A percentile compares a stretch with the other conserved stretches of the same genome.
Conservation (phyloP, 2,329 filamentous ascomycete species). For the Phialophora chinensis region DNA sequence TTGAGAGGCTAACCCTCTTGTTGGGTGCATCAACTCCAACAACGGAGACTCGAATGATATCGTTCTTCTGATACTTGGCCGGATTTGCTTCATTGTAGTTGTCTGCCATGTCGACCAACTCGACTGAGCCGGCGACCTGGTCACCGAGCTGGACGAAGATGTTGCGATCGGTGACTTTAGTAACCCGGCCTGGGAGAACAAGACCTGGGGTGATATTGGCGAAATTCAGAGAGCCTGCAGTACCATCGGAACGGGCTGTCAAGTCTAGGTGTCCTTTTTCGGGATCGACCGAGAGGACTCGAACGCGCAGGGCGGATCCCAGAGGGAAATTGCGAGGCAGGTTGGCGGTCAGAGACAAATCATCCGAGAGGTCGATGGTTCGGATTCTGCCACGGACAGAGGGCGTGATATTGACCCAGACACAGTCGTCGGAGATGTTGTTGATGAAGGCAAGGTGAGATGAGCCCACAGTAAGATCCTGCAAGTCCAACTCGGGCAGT, state of each 20-base stretch:
- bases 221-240: slow-evolving; percentile 67
- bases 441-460: slow-evolving; percentile 86
- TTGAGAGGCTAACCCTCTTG: slow-evolving; percentile 81
- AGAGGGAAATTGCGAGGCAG: slow-evolving; percentile 81
- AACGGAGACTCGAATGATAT: slow-evolving; percentile 85
- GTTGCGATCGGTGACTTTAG: slow-evolving; percentile 82
- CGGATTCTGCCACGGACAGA: slow-evolving; percentile 84
- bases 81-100: slow-evolving; percentile 83
- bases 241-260: slow-evolving; percentile 70
- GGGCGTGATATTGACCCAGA: slow-evolving; percentile 92
- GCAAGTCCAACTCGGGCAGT: slow-evolving; percentile 70
- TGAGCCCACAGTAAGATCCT: slow-evolving; percentile 73
- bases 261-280: slow-evolving; percentile 80
- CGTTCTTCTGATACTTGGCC: slow-evolving; percentile 77
- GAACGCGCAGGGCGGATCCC: slow-evolving; percentile 84
- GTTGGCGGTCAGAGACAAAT: slow-evolving; percentile 78
- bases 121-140: slow-evolving; percentile 76
- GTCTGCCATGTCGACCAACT: slow-evolving; percentile 82
- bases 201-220: slow-evolving; percentile 76
- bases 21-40: slow-evolving; percentile 79
- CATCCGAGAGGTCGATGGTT: slow-evolving; percentile 83
- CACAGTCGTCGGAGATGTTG: slow-evolving; percentile 76
- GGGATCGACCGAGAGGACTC: slow-evolving; percentile 75
- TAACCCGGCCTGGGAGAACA: slow-evolving; percentile 81
- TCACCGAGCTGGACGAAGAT: slow-evolving; percentile 86